phyloP scores from a whole-genome alignment of 306 rosid genomes.

The Erythrophleum fordii region DNA sequence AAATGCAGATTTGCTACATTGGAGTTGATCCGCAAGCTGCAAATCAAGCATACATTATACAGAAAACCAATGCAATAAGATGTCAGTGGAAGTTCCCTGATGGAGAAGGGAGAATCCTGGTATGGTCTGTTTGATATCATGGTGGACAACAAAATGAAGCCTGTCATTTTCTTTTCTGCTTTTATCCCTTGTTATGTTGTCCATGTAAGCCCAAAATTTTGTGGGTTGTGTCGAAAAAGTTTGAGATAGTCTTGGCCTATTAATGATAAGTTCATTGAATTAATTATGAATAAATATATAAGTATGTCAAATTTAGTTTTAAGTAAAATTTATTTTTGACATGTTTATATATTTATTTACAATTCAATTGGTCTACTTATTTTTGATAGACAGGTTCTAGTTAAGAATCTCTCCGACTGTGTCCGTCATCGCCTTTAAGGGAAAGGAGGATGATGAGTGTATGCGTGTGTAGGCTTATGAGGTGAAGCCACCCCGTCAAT shows the following conservation, averaged over 20 bases:
- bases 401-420: constrained; percentile 38
- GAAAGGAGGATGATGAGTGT: constrained; percentile 62
- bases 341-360: neutral
- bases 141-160: constrained; percentile 57
- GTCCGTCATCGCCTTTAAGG: constrained; percentile 56
- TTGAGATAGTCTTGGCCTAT: neutral
- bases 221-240: neutral
- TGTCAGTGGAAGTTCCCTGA: constrained; percentile 51
- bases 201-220: constrained; percentile 67
- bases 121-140: constrained; percentile 46
- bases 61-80: constrained; percentile 41
- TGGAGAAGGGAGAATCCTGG: constrained; percentile 74
- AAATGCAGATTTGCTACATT: constrained; percentile 47
- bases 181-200: constrained; percentile 38
- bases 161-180: constrained; percentile 18
- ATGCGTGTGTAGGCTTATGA: constrained; percentile 60
- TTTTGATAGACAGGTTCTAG: neutral
- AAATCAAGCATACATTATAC: constrained; percentile 43
- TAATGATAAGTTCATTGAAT: neutral
- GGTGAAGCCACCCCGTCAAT: constrained; percentile 62
- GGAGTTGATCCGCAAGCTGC: constrained; percentile 45
- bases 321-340: constrained; percentile 37
- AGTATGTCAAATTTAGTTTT: neutral
- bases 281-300: neutral
- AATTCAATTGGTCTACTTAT: neutral